Percentiles rank a stretch among this genome's conserved stretches.
phyloP scores from a whole-genome alignment of 129 eudicot species.

The Lactuca sativa region DNA sequence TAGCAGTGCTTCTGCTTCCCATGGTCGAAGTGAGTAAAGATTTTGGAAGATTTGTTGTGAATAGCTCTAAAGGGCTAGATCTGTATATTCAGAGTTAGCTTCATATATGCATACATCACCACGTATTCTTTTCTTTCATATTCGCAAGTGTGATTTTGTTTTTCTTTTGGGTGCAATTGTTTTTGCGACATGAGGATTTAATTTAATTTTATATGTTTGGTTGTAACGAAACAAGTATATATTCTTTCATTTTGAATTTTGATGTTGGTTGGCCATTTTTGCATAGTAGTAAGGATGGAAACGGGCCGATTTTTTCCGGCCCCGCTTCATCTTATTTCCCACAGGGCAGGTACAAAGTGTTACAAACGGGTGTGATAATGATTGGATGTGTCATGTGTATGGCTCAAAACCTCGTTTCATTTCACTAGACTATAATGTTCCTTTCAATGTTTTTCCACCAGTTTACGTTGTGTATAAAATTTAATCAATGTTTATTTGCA shows the following conservation, averaged over 20 bases:
- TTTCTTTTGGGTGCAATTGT: slow-evolving; percentile 26
- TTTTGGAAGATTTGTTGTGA: slow-evolving; percentile 41
- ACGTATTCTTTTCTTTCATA: slow-evolving; percentile 33
- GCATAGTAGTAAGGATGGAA: too few species aligned
- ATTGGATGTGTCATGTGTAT: too few species aligned
- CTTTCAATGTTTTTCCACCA: too few species aligned
- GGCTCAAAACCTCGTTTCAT: too few species aligned
- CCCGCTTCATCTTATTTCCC: too few species aligned
- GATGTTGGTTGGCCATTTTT: background rate
- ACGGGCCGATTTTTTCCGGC: too few species aligned
- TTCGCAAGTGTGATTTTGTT: slow-evolving; percentile 35
- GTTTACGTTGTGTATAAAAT: too few species aligned
- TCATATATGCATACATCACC: slow-evolving; percentile 27
- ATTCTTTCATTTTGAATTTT: slow-evolving; percentile 25
- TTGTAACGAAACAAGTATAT: slow-evolving; percentile 19
- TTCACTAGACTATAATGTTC: too few species aligned
- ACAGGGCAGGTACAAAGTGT: too few species aligned
- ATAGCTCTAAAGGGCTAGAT: slow-evolving; percentile 37
- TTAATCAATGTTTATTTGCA: too few species aligned
- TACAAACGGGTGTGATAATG: too few species aligned
- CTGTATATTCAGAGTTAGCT: slow-evolving; percentile 30
- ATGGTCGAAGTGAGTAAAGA: slow-evolving; percentile 39
- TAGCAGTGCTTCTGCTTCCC: slow-evolving; percentile 41
- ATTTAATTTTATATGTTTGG: slow-evolving; percentile 31
- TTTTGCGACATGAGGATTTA: slow-evolving; percentile 29